These are phyloP conservation scores for Micractinium sp. DNA, from an alignment of 139 green algal genomes.

Conservation along the genomic window DNA sequence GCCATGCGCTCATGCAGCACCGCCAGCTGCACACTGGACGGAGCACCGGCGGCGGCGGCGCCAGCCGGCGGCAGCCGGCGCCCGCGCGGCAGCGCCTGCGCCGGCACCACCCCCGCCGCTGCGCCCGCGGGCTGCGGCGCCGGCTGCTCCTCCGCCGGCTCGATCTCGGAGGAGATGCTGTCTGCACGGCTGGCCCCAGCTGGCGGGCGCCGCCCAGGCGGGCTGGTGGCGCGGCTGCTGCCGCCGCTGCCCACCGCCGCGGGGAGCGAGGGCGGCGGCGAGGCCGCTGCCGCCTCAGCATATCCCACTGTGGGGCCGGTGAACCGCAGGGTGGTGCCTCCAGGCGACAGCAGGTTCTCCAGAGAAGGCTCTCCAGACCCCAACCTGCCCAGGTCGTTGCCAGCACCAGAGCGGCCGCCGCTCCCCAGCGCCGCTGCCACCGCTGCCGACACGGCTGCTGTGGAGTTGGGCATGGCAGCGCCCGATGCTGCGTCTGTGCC, in stretches of 20 bases:
- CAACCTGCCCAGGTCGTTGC: background rate
- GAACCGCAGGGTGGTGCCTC: conserved; percentile 33
- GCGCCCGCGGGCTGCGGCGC: too few relatives aligned
- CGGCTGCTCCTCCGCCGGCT: conserved; percentile 1
- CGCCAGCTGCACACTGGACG: background rate
- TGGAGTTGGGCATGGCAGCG: background rate
- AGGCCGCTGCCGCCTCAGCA: conserved; percentile 5
- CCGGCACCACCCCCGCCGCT: background rate
- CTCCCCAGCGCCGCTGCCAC: conserved; percentile 10
- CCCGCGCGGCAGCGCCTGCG: too few relatives aligned
- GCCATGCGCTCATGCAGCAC: conserved; percentile 7
- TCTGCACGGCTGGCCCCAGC: background rate
- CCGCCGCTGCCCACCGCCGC: background rate
- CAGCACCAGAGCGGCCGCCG: background rate
- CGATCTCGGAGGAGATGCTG: conserved; percentile 35
- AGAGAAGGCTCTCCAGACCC: background rate
- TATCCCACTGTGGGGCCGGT: conserved; percentile 13
- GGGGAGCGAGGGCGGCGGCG: background rate
- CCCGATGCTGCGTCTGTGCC: background rate
- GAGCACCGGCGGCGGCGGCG: background rate
- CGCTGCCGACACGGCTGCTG: background rate
- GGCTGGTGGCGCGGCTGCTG: background rate
- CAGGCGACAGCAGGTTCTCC: conserved; percentile 19
- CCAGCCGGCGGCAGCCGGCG: background rate
- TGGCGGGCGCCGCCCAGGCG: background rate